Evolutionary conservation across 1,284 basidiomycete species (phyloP).

Genomic region (Boletellus deceptivus): DNA sequence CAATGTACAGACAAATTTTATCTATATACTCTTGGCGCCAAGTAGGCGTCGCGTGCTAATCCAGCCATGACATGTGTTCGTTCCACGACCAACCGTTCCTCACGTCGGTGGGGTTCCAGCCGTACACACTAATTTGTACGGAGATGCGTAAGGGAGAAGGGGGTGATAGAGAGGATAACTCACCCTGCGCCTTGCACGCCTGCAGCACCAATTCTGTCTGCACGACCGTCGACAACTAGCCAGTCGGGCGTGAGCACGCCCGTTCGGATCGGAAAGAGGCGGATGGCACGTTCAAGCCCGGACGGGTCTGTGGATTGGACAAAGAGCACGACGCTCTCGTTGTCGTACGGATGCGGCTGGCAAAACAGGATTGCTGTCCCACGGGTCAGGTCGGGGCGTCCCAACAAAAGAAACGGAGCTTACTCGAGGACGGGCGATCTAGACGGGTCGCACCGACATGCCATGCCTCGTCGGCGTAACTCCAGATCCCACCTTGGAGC

Average conservation of each 20-base stretch:
- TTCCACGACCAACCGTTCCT: constrained; percentile 53
- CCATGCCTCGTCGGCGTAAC: constrained; percentile 13
- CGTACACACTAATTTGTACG: constrained; percentile 43
- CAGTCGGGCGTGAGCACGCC: constrained; percentile 75
- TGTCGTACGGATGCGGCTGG: constrained; percentile 59
- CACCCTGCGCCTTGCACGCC: constrained; percentile 76
- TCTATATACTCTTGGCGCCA: constrained; percentile 21
- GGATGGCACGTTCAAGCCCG: constrained; percentile 62
- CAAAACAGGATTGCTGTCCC: constrained; percentile 60
- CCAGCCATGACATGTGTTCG: constrained; percentile 48
- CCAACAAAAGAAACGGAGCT: neutral
- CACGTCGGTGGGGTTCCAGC: constrained; percentile 20
- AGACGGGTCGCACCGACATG: constrained; percentile 17
- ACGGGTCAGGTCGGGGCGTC: neutral
- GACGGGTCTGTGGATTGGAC: constrained; percentile 54
- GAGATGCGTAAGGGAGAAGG: neutral
- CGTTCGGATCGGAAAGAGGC: constrained; percentile 80
- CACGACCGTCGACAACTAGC: constrained; percentile 55
- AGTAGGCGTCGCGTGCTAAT: constrained; percentile 34
- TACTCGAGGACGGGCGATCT: constrained; percentile 30
- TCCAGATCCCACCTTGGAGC: constrained; percentile 22
- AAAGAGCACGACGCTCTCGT: constrained; percentile 48
- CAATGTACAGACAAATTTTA: constrained; percentile 27
- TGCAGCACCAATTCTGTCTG: constrained; percentile 60
- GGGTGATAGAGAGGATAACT: constrained; percentile 22